Conservation (phyloP, 805 yeast species). For the Millerago galiae region DNA sequence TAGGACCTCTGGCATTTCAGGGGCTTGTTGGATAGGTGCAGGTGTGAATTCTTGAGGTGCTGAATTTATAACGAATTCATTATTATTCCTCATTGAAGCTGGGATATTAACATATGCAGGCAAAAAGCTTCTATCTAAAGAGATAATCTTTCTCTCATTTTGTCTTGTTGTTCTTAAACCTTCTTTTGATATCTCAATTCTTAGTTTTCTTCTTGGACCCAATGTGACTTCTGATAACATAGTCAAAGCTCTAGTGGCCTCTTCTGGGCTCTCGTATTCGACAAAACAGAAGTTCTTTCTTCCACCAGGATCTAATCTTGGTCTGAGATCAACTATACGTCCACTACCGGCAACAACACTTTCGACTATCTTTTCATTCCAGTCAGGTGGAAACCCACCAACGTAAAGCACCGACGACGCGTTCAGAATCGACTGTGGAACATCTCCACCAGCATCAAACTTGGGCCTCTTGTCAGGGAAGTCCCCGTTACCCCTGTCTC, state of each 20-base stretch:
- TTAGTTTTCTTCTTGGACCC: slow-evolving; percentile 37
- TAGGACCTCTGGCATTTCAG: slow-evolving; percentile 38
- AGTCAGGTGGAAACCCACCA: slow-evolving; percentile 63
- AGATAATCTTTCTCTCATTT: slow-evolving; percentile 36
- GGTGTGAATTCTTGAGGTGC: neutral
- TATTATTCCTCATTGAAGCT: slow-evolving; percentile 12
- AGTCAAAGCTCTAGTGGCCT: slow-evolving; percentile 44
- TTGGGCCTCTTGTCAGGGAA: slow-evolving; percentile 5
- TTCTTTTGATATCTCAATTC: slow-evolving; percentile 59
- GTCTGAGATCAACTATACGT: slow-evolving; percentile 57
- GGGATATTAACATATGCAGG: slow-evolving; percentile 59
- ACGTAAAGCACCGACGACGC: slow-evolving; percentile 41
- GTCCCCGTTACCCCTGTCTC: slow-evolving; percentile 4
- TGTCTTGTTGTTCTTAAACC: slow-evolving; percentile 34
- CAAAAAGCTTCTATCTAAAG: slow-evolving; percentile 37
- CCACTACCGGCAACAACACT: slow-evolving; percentile 72
- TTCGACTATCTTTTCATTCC: slow-evolving; percentile 59
- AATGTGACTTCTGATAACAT: slow-evolving; percentile 40
- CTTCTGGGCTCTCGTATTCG: slow-evolving; percentile 46
- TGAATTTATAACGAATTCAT: slow-evolving; percentile 24
- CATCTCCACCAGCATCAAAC: neutral
- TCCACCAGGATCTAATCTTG: slow-evolving; percentile 32
- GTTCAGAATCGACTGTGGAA: slow-evolving; percentile 1
- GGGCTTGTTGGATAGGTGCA: neutral
- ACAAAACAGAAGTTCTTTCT: slow-evolving; percentile 64